A percentile compares a stretch with the other conserved stretches of the same genome.
Conservation (phyloP, 176 grass and related monocot genomes). For the Aegilops bicornis region DNA sequence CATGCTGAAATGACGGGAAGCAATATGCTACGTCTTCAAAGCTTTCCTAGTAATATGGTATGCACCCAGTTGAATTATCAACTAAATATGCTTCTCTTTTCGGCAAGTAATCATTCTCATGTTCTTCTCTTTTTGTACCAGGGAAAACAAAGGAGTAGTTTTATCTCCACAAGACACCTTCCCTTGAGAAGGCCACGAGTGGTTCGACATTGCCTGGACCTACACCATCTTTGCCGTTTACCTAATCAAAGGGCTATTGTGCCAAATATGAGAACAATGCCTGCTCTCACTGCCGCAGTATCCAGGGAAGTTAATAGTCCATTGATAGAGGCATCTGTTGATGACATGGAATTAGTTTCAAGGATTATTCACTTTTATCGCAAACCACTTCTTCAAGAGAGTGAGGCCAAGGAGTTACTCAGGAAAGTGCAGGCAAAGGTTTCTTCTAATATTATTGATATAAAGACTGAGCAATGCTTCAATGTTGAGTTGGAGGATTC, state of each 20-base stretch:
- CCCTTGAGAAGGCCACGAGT: slow-evolving; percentile 16
- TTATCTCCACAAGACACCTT: slow-evolving; percentile 17
- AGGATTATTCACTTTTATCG: slow-evolving; percentile 75
- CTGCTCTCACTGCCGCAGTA: slow-evolving; percentile 26
- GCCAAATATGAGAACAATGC: slow-evolving; percentile 3
- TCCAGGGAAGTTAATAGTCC: slow-evolving; percentile 47
- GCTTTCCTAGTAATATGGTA: slow-evolving; percentile 50
- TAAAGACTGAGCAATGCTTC: slow-evolving; percentile 83
- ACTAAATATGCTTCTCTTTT: neutral
- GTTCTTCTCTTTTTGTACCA: slow-evolving; percentile 2
- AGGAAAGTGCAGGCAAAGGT: slow-evolving; percentile 72
- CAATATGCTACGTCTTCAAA: slow-evolving; percentile 37
- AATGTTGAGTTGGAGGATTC: slow-evolving; percentile 59
- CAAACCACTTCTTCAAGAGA: slow-evolving; percentile 74
- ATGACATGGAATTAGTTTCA: slow-evolving; percentile 2
- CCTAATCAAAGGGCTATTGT: slow-evolving; percentile 33
- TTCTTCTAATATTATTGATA: slow-evolving; percentile 58
- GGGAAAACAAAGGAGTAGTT: slow-evolving; percentile 32
- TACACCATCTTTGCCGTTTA: slow-evolving; percentile 30
- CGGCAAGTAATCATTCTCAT: slow-evolving; percentile 5
- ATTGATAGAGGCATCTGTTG: slow-evolving; percentile 33
- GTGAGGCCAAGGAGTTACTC: slow-evolving; percentile 54
- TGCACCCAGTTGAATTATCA: neutral
- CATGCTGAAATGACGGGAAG: slow-evolving; percentile 32
- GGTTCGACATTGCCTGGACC: slow-evolving; percentile 30